These are phyloP conservation scores for Calonectria montana DNA, from an alignment of 2,329 filamentous ascomycete species.

Conservation along the genomic window DNA sequence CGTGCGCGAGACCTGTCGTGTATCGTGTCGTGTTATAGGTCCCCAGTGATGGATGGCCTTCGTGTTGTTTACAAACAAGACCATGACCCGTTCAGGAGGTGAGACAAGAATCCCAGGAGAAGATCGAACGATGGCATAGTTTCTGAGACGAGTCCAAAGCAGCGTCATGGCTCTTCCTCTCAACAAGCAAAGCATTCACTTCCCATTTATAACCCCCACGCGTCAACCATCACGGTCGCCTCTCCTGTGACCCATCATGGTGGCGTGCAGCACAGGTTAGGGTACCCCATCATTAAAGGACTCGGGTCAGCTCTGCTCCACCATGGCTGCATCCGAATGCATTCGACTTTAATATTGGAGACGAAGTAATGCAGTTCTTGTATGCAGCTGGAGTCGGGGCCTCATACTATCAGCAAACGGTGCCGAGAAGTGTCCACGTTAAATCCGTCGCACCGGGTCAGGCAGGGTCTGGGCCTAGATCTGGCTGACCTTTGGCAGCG, in stretches of 20 bases:
- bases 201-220: background rate
- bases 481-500: background rate
- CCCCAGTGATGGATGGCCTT: background rate
- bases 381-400: slow-evolving; percentile 9
- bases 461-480: background rate
- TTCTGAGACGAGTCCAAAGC: background rate
- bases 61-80: slow-evolving; percentile 13
- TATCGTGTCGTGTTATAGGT: background rate
- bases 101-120: background rate
- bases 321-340: slow-evolving; percentile 2
- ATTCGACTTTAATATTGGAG: background rate
- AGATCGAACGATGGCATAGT: background rate
- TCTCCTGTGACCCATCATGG: background rate
- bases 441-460: background rate
- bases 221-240: background rate
- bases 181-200: background rate
- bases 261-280: slow-evolving; percentile 17
- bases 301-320: slow-evolving; percentile 1
- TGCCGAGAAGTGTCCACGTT: background rate
- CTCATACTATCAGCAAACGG: background rate
- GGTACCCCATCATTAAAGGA: slow-evolving; percentile 8
- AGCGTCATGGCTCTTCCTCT: background rate
- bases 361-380: background rate
- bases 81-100: background rate
- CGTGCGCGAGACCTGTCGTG: background rate